Percentiles rank a stretch among this genome's conserved stretches.
phyloP scores from a whole-genome alignment of 2,329 filamentous ascomycete species.

The Tolypocladium ophioglossoides region DNA sequence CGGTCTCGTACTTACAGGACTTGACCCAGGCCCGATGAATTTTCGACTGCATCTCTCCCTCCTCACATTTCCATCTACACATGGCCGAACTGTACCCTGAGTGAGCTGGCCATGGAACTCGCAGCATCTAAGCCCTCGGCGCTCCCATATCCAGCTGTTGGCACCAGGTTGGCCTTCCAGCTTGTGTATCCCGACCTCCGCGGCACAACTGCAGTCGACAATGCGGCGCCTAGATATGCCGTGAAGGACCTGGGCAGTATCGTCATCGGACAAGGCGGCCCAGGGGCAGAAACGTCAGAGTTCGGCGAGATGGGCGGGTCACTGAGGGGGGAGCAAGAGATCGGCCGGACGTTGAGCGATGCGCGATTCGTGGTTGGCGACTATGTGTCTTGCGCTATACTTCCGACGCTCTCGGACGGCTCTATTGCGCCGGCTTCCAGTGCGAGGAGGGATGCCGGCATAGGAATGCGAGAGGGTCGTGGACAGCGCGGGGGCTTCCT shows the following conservation, averaged over 20 bases:
- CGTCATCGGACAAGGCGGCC: slow-evolving; percentile 55
- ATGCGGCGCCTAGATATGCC: slow-evolving; percentile 46
- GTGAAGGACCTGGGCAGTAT: slow-evolving; percentile 77
- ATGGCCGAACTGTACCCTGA: slow-evolving; percentile 70
- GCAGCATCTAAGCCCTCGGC: slow-evolving; percentile 52
- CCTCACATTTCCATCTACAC: slow-evolving; percentile 74
- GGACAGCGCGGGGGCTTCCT: slow-evolving; percentile 14
- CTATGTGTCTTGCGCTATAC: slow-evolving; percentile 72
- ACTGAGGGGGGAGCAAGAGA: slow-evolving; percentile 39
- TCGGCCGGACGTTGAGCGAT: slow-evolving; percentile 64
- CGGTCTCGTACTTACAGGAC: not conserved
- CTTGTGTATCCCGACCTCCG: slow-evolving; percentile 72
- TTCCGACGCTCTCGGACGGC: slow-evolving; percentile 65
- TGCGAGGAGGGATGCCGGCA: slow-evolving; percentile 13
- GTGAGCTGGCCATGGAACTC: slow-evolving; percentile 71
- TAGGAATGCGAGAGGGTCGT: slow-evolving; percentile 10
- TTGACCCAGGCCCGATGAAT: slow-evolving; percentile 55
- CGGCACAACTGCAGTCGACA: slow-evolving; percentile 14
- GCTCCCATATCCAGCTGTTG: slow-evolving; percentile 63
- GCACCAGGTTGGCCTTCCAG: slow-evolving; percentile 79
- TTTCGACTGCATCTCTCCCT: slow-evolving; percentile 48
- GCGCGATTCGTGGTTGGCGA: slow-evolving; percentile 81
- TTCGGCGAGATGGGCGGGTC: slow-evolving; percentile 22
- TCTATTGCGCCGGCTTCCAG: slow-evolving; percentile 54
- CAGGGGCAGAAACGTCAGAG: slow-evolving; percentile 29